Percentiles rank a stretch among this genome's conserved stretches.
Evolutionary conservation across 1,284 basidiomycete species (phyloP).

Genomic region (Apiotrichum mycotoxinovorans): DNA sequence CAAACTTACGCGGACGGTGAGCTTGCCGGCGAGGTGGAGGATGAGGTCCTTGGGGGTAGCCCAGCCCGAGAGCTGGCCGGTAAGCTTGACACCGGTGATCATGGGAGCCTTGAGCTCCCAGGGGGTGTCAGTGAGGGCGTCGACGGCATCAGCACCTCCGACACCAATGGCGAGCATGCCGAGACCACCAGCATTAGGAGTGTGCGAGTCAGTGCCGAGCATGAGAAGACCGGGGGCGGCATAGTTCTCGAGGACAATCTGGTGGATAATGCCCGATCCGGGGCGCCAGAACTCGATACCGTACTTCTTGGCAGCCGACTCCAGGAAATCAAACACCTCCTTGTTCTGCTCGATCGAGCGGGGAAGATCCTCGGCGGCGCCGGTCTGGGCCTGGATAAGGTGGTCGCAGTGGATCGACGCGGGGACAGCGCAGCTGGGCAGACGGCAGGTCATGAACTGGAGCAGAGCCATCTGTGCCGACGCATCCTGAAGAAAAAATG

Average conservation of each 20-base stretch:
- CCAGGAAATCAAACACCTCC: slow-evolving; percentile 97
- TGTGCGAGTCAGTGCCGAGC: slow-evolving; percentile 82
- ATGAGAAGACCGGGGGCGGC: slow-evolving; percentile 66
- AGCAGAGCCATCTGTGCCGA: slow-evolving; percentile 92
- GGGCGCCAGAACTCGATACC: slow-evolving; percentile 88
- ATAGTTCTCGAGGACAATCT: slow-evolving; percentile 98
- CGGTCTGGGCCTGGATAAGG: slow-evolving; percentile 73
- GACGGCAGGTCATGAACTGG: slow-evolving; percentile 98
- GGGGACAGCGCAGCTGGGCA: slow-evolving; percentile 77
- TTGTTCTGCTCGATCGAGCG: slow-evolving; percentile 81
- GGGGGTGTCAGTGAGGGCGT: slow-evolving; percentile 95
- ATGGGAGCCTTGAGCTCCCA: slow-evolving; percentile 97
- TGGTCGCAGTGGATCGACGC: slow-evolving; percentile 96
- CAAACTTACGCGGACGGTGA: slow-evolving; percentile 78
- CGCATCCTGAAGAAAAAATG: slow-evolving; percentile 59
- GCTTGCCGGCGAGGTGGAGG: slow-evolving; percentile 85
- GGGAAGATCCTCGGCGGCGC: slow-evolving; percentile 41
- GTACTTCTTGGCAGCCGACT: slow-evolving; percentile 92
- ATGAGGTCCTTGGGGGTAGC: slow-evolving; percentile 96
- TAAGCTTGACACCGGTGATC: slow-evolving; percentile 85
- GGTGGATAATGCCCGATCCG: slow-evolving; percentile 86
- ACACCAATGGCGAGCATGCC: slow-evolving; percentile 99
- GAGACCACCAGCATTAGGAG: slow-evolving; percentile 95
- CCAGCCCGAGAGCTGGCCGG: slow-evolving; percentile 85
- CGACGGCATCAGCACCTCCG: slow-evolving; percentile 97